Base-by-base conservation (phyloP, 768 basidiomycete genomes). In the Boletus reticuloceps region DNA sequence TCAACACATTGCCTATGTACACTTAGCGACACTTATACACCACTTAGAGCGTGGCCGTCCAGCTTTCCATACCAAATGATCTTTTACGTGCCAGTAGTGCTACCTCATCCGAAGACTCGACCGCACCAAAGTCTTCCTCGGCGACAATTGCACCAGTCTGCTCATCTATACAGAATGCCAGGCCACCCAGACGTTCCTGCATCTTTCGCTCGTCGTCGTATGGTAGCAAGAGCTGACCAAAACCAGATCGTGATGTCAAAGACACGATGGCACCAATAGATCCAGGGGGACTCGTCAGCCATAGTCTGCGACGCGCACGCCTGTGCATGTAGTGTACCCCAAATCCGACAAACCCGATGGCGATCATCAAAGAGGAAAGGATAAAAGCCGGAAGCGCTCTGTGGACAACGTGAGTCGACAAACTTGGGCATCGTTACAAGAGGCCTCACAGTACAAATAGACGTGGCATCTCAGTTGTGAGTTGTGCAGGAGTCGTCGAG, bases 71-170 rank as follows among this genome's bases (percentile, higher is more conserved):
- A 25, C 13, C 25, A 25, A 64, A 61, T 5, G 41, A 46, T 22
- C 49, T 53, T n/a, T 52, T 53, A 8, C 36, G 47, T 10, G 46
- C 50, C 12, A 71, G 47, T 14, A 70, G 42, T 2, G 64, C 56
- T 25, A 56, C 34, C n/a, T 48, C 55, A 42, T 69, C 66, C 8
- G 46, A 2, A 20, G 8, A 5, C 7, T 60, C 58, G 1, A n/a
- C 40, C 16, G 27, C 17, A 0, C 44, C 50, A 17, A 51, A 37
- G 40, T 75, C 70, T 50, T 83, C 81, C 49, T 84, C 81, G 0
- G 81, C 83, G 13, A 87, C 64, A 44, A 88, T 81, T 5, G 83
- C 84, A 34, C 85, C 86, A 1, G 84, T 85, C 36, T 79, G 71
- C 51, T 64, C 69, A 63, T 88, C 86, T 43, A 87, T 59, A 38